Base-by-base conservation (phyloP, 495 filamentous ascomycete genomes). In the Lophium mytilinum region DNA sequence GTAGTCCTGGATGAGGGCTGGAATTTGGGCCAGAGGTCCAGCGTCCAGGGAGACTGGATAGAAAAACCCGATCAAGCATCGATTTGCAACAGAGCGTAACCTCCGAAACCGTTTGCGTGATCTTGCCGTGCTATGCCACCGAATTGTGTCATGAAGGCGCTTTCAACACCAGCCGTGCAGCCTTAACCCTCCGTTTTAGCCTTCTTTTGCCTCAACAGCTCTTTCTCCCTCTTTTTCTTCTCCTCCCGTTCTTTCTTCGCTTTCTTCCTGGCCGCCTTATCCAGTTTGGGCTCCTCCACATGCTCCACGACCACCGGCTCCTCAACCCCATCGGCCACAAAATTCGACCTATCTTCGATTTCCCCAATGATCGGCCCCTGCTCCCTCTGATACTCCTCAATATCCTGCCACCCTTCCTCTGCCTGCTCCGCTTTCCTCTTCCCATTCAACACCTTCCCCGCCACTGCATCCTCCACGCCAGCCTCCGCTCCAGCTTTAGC, bases 321-420 rank as follows among this genome's bases (percentile, higher is more conserved):
- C 34, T 42, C 52, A 14, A 19, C 30, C 50, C 40, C 49, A 15
- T 10, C 18, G n/a, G 3, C 37, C 50, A 65, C 62, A 52, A 58
- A 42, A 14, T 37, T 54, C 33, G 15, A 50, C 54, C 64, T 64
- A 18, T 61, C 37, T 50, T 66, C 70, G 52, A 68, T 56, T 42
- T 75, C 71, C 34, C 74, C 73, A 43, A 68, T 71, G 37, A 72
- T 63, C 35, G 58, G 68, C 1, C 42, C 50, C 62, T 77, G 73
- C 61, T 76, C 67, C 56, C 70, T 53, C 63, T 78, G 74, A 64
- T 73, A 80, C 56, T 78, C 72, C 51, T 73, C 70, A 50, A 71
- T 68, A 69, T 82, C 76, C 70, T 81, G 73, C 78, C 76, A 80
- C 3, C 66, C 76, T 21, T 74, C 69, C 3, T 66, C 64, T 47